Evolutionary conservation across 129 eudicot genomes (phyloP).

Genomic region (Chrysanthemum makinoi): DNA sequence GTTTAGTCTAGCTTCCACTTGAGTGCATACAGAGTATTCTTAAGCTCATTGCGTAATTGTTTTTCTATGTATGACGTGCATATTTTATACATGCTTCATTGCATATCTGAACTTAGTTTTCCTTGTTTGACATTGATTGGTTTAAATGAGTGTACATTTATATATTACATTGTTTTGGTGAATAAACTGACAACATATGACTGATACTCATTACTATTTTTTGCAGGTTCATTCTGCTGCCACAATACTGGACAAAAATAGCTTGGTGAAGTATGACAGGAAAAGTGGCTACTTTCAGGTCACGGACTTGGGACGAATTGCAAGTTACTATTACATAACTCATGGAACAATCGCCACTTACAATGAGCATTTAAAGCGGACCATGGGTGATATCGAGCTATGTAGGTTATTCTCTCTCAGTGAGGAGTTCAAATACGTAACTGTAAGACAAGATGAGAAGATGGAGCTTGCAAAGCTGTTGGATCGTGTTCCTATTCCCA

Average conservation of each 20-base stretch:
- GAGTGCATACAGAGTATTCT: too few relatives aligned
- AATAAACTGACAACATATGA: too few relatives aligned
- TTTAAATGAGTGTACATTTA: too few relatives aligned
- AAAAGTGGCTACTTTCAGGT: conserved; percentile 97
- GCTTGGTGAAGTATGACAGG: conserved; percentile 83
- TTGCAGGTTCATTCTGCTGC: conserved; percentile 96
- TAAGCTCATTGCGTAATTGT: too few relatives aligned
- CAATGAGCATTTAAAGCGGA: conserved; percentile 95
- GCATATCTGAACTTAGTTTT: too few relatives aligned
- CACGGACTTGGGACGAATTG: conserved; percentile 95
- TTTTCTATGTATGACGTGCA: too few relatives aligned
- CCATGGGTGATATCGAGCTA: conserved; percentile 96
- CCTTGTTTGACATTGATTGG: too few relatives aligned
- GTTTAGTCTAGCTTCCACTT: too few relatives aligned
- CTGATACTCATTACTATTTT: not conserved
- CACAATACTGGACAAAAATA: conserved; percentile 73
- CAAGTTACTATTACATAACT: conserved; percentile 87
- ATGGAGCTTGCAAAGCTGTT: conserved; percentile 90
- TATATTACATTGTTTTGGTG: too few relatives aligned
- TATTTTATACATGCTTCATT: too few relatives aligned
- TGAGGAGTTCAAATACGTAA: conserved; percentile 88
- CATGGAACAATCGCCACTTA: conserved; percentile 94
- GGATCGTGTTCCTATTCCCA: conserved; percentile 91
- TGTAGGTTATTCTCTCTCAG: conserved; percentile 94
- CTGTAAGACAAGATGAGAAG: conserved; percentile 97